phyloP scores from a whole-genome alignment of 2,329 filamentous ascomycete genomes.

The Botryotinia convoluta region DNA sequence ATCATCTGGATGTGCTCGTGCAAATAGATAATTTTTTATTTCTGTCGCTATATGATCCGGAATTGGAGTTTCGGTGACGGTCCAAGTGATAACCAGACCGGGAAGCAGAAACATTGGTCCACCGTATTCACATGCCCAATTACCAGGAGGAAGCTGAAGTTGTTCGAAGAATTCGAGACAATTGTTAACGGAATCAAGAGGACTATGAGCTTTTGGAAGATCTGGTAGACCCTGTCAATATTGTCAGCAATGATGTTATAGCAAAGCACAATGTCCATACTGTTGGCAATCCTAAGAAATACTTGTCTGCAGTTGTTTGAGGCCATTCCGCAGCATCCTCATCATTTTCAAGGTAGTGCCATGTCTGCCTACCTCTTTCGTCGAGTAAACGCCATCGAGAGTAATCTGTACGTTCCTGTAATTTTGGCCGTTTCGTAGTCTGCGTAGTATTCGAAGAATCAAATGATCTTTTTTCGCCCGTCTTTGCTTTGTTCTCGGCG shows the following conservation, averaged over 20 bases:
- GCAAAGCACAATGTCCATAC: slow-evolving; percentile 48
- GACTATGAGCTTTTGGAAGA: slow-evolving; percentile 66
- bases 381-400: slow-evolving; percentile 81
- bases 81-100: slow-evolving; percentile 80
- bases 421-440: slow-evolving; percentile 45
- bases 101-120: slow-evolving; percentile 95
- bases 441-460: slow-evolving; percentile 18
- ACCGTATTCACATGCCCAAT: slow-evolving; percentile 97
- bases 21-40: slow-evolving; percentile 84
- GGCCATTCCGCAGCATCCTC: slow-evolving; percentile 75
- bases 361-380: slow-evolving; percentile 82
- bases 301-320: slow-evolving; percentile 85
- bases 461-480: slow-evolving; percentile 29
- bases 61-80: slow-evolving; percentile 84
- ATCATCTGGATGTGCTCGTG: slow-evolving; percentile 78
- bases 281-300: slow-evolving; percentile 74
- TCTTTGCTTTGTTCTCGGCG: slow-evolving; percentile 10
- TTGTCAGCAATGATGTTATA: slow-evolving; percentile 23
- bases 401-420: slow-evolving; percentile 68
- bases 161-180: slow-evolving; percentile 85
- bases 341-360: slow-evolving; percentile 82
- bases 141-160: slow-evolving; percentile 81
- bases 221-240: slow-evolving; percentile 64
- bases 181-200: slow-evolving; percentile 77
- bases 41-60: slow-evolving; percentile 76